A percentile compares a stretch with the other conserved stretches of the same genome.
Conservation (phyloP, 345 rosid genomes). For the Brassica nigra region DNA sequence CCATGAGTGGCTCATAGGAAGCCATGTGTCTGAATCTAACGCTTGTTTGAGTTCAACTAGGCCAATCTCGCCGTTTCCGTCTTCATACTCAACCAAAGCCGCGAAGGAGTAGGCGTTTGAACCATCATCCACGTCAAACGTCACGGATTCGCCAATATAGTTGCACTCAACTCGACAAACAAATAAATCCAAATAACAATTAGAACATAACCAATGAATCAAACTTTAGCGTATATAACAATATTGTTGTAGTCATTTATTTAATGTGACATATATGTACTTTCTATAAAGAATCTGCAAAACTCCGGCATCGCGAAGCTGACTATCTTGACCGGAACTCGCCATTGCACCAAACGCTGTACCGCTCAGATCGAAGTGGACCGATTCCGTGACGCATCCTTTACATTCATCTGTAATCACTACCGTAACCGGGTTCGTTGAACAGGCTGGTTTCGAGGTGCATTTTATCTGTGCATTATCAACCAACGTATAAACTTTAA, state of each 20-base stretch:
- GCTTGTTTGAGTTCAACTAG: constrained; percentile 53
- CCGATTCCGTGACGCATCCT: constrained; percentile 49
- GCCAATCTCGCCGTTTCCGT: constrained; percentile 58
- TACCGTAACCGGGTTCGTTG: constrained; percentile 55
- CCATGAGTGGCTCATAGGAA: constrained; percentile 56
- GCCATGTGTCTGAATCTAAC: constrained; percentile 47
- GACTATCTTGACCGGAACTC: constrained; percentile 47
- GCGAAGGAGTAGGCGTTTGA: constrained; percentile 62
- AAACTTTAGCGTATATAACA: not conserved
- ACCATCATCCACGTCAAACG: constrained; percentile 55
- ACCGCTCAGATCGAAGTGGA: constrained; percentile 74
- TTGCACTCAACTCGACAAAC: constrained; percentile 50
- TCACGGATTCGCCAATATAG: constrained; percentile 43
- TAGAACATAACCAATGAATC: not conserved
- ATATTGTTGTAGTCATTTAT: not conserved
- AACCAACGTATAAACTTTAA: not conserved
- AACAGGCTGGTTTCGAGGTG: constrained; percentile 53
- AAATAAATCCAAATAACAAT: too few species aligned
- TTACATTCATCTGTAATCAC: constrained; percentile 70
- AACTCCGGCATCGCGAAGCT: constrained; percentile 56
- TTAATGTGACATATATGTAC: constrained; percentile 39
- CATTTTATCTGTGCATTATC: constrained; percentile 62
- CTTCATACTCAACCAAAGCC: constrained; percentile 43
- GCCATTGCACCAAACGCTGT: constrained; percentile 81
- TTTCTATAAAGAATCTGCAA: constrained; percentile 56